Base-by-base conservation (phyloP, 768 basidiomycete species). In the Calocybe cyanea region DNA sequence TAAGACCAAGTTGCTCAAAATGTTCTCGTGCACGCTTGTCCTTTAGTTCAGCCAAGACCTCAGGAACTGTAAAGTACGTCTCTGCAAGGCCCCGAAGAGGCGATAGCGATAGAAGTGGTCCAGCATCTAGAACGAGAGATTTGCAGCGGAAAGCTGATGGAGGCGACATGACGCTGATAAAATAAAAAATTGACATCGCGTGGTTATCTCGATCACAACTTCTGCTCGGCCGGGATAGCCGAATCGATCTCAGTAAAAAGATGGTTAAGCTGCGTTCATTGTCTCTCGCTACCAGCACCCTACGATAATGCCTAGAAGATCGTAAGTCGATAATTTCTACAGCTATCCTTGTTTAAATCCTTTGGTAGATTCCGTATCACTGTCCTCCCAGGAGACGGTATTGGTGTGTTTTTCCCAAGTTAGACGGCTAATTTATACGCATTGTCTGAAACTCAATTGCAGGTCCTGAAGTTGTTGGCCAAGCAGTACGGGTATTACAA, bases 351-450 rank as follows among this genome's bases (percentile, higher is more conserved):
- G 21, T 8, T 18, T 20, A 30, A 40, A 41, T 41, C 32, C 20
- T 6, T 41, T 48, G 21, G 8, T 56, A 94, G 93, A 43, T 96
- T 88, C 67, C 85, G 84, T 52, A 80, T 99, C 62, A 88, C 83
- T 28, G 78, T 94, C 43, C 82, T 99, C 34, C 84, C 86, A n/a
- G 96, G 96, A 41, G 96, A 99, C 67, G 96, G 96, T 50, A 98
- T 99, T 57, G 95, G 94, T 92, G 59, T 43, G 25, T 28, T 11
- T 6, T 6, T 11, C 6, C 25, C 25, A 28, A 28, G 11, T 39
- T 41, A 34, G 37, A 21, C 14, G 21, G 42, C 7, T 35, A 21
- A 43, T 25, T 39, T 38, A 25, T 17, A 36, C 38, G 48, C 23
- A 49, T 58, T 55, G 40, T 25, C 38, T 41, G 35, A 56, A 20